Conservation (phyloP, 1,139 yeast genomes). For the Candida sanyaensis region DNA sequence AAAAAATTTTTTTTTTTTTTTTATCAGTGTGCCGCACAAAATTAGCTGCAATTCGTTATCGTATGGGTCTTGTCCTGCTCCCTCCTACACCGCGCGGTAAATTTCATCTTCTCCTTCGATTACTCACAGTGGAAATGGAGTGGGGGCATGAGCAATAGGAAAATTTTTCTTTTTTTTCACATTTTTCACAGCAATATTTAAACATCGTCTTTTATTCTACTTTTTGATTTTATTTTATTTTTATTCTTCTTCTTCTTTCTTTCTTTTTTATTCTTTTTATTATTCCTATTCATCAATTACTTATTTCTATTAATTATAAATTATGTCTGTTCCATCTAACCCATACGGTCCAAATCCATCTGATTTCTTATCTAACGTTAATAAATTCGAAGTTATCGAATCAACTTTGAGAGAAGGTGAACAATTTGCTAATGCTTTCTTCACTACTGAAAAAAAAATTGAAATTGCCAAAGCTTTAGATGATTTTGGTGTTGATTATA, state of each 20-base stretch:
- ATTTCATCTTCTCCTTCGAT: neutral
- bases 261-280: neutral
- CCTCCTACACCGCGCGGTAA: constrained; percentile 1
- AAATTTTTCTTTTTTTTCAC: neutral
- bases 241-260: neutral
- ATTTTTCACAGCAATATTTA: constrained; percentile 1
- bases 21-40: constrained; percentile 1
- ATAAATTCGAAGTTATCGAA: constrained; percentile 88
- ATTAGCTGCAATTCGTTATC: constrained; percentile 3
- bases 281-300: neutral
- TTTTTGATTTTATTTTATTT: neutral
- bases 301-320: neutral
- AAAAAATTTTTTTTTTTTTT: no score
- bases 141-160: no score
- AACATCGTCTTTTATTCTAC: neutral
- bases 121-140: neutral
- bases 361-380: constrained; percentile 87
- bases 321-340: constrained; percentile 33
- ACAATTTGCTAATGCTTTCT: constrained; percentile 97
- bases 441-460: constrained; percentile 91
- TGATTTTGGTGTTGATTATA: constrained; percentile 97
- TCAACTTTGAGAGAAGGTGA: constrained; percentile 98
- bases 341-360: constrained; percentile 97
- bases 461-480: constrained; percentile 97
- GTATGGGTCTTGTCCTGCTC: neutral